Conservation (phyloP, 345 rosid species). For the Salix caprea region DNA sequence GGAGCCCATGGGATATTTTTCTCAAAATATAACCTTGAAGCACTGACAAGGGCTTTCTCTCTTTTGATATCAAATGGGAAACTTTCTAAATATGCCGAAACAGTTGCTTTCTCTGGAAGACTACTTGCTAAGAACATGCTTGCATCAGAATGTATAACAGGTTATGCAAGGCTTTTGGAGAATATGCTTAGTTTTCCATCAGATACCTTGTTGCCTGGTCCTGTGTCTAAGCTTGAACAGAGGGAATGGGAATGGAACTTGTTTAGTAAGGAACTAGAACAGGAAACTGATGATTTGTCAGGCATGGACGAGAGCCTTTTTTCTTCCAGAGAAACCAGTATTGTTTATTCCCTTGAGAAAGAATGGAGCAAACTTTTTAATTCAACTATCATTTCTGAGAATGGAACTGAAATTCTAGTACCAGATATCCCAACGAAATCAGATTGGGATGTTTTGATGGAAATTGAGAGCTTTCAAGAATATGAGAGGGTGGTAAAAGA, state of each 20-base stretch:
- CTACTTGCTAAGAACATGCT: slow-evolving; percentile 70
- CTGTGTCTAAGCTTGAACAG: slow-evolving; percentile 52
- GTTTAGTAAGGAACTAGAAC: slow-evolving; percentile 41
- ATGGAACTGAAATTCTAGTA: slow-evolving; percentile 33
- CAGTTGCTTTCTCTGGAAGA: slow-evolving; percentile 75
- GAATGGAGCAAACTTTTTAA: slow-evolving; percentile 37
- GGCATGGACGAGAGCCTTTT: slow-evolving; percentile 23
- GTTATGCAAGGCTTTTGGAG: slow-evolving; percentile 77
- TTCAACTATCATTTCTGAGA: slow-evolving; percentile 36
- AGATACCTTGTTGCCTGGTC: slow-evolving; percentile 63
- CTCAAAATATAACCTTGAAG: slow-evolving; percentile 58
- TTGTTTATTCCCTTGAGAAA: slow-evolving; percentile 62
- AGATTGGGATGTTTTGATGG: slow-evolving; percentile 66
- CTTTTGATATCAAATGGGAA: slow-evolving; percentile 68
- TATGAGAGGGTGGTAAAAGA: slow-evolving; percentile 70
- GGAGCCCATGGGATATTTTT: slow-evolving; percentile 63
- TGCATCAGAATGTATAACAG: slow-evolving; percentile 71
- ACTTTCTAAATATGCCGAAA: slow-evolving; percentile 63
- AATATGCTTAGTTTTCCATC: slow-evolving; percentile 72
- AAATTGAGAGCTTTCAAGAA: slow-evolving; percentile 65
- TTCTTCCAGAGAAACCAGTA: slow-evolving; percentile 34
- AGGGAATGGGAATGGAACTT: slow-evolving; percentile 77
- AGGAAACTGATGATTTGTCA: slow-evolving; percentile 26
- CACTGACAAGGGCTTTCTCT: slow-evolving; percentile 66
- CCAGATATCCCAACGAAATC: slow-evolving; percentile 53